Conservation (phyloP, 2,329 filamentous ascomycete species). For the Hirsutella thompsonii region DNA sequence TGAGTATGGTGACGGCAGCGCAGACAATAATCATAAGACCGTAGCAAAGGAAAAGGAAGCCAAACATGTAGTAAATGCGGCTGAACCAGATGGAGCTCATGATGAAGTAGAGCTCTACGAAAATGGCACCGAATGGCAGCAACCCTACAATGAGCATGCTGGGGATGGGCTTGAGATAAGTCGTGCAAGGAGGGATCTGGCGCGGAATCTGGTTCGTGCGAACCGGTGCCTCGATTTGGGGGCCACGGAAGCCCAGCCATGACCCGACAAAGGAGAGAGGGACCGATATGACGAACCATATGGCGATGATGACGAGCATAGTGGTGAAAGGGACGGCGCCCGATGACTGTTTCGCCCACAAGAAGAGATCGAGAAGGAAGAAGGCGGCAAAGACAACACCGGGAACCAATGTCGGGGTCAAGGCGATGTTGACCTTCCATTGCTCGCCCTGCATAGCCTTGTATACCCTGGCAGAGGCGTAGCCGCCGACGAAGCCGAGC, state of each 20-base stretch:
- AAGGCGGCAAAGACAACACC: conserved; percentile 76
- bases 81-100: conserved; percentile 99
- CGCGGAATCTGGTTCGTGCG: conserved; percentile 96
- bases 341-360: conserved; percentile 86
- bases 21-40: conserved; percentile 94
- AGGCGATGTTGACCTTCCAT: conserved; percentile 87
- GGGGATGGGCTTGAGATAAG: conserved; percentile 75
- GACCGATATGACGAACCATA: conserved; percentile 96
- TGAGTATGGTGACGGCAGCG: conserved; percentile 79
- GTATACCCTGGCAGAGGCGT: conserved; percentile 81
- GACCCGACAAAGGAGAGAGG: conserved; percentile 82
- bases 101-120: conserved; percentile 98
- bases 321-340: conserved; percentile 93
- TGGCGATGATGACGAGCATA: conserved; percentile 84
- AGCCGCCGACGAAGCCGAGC: conserved; percentile 85
- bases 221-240: conserved; percentile 63
- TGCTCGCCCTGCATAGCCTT: conserved; percentile 84
- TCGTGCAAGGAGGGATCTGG: conserved; percentile 76
- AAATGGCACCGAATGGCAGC: conserved; percentile 90
- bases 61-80: conserved; percentile 99
- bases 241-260: conserved; percentile 80
- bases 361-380: conserved; percentile 90
- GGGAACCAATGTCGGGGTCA: conserved; percentile 78
- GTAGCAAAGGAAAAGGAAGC: conserved; percentile 96
- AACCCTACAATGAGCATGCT: conserved; percentile 88